Base-by-base conservation (phyloP, 345 rosid genomes). In the Lagerstroemia speciosa region DNA sequence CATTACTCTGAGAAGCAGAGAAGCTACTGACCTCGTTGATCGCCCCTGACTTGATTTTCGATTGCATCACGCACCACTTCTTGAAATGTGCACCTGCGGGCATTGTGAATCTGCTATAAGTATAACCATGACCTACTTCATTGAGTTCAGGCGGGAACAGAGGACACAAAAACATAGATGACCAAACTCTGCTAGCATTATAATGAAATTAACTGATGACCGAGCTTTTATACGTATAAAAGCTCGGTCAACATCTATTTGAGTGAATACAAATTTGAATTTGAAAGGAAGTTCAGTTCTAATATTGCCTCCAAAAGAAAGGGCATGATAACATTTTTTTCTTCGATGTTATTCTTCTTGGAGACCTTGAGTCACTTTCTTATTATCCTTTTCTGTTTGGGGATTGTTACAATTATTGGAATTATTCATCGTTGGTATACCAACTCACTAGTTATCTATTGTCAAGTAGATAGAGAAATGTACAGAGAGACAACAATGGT, bases 41-140 rank as follows among this genome's bases (percentile, higher is more conserved):
- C 14, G 98, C 95, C n/a, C 97, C 96, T 33, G 97, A 62, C 81
- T 71, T 91, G 37, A 91, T 91, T 79, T 93, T 93, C 19, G 96
- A 91, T 75, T 93, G 98, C 98, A 93, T 93, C 63, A 93, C 83
- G 69, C 96, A 93, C 97, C 98, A 93, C 79, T 93, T 93, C 85
- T 91, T 93, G 70, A 93, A 87, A 82, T 93, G 98, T 36, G 89
- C 97, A 81, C 98, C 98, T 93, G 80, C 69, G 64, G 3, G 58
- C 15, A 26, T 43, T n/a, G 63, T 58, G 33, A 58, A 53, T 53
- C 31, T 32, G 36, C 31, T 67, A 26, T 11, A 53, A 20, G 29
- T n/a, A 26, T n/a, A 53, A 41, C 14, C 46, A 41, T 41, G 10
- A 41, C 46, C 2, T 14, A 16, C 15, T 9, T n/a, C n/a, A n/a